Evolutionary conservation across 441 rosid species (phyloP).

Genomic region (Flueggea neowawraea): DNA sequence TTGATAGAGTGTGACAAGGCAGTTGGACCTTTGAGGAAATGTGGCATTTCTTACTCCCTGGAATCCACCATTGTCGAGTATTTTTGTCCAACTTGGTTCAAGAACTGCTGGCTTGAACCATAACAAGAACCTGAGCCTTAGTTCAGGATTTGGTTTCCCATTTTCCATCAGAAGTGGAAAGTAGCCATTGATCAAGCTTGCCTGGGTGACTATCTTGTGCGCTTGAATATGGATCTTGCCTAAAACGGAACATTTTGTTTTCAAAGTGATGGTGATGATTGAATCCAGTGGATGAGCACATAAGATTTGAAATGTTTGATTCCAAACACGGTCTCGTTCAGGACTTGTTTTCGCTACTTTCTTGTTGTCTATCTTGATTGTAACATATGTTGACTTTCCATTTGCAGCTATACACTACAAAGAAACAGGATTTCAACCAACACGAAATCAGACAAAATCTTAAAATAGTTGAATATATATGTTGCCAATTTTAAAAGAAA

Average conservation of each 20-base stretch:
- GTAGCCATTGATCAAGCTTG: constrained; percentile 51
- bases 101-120: constrained; percentile 83
- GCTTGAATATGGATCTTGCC: constrained; percentile 59
- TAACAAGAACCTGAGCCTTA: constrained; percentile 58
- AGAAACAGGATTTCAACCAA: neutral
- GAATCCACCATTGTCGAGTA: constrained; percentile 35
- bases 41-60: constrained; percentile 61
- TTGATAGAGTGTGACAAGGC: constrained; percentile 70
- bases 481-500: too few species aligned
- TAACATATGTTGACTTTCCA: constrained; percentile 65
- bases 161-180: constrained; percentile 54
- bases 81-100: constrained; percentile 56
- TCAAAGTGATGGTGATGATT: constrained; percentile 57
- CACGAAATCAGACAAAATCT: too few species aligned
- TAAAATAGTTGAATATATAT: too few species aligned
- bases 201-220: constrained; percentile 35
- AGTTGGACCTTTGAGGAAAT: constrained; percentile 74
- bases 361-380: constrained; percentile 55
- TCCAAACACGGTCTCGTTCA: constrained; percentile 75
- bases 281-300: constrained; percentile 74
- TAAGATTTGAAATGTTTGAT: constrained; percentile 76
- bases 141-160: constrained; percentile 42
- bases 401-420: constrained; percentile 46
- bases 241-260: constrained; percentile 59
- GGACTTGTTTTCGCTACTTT: constrained; percentile 71